Conservation (phyloP, 768 basidiomycete species). For the Mycena albidolilacea region DNA sequence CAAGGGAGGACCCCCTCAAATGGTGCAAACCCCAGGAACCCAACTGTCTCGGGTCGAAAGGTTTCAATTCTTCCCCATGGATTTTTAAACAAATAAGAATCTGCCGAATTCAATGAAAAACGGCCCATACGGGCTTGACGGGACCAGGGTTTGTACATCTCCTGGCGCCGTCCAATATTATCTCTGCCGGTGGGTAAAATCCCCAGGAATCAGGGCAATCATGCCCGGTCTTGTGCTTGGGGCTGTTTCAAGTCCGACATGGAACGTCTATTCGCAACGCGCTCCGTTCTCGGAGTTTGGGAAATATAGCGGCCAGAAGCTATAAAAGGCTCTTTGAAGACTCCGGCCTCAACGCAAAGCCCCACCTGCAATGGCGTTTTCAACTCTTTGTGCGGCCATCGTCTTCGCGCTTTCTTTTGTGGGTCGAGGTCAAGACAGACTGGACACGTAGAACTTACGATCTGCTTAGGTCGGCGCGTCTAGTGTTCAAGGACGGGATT, state of each 20-base stretch:
- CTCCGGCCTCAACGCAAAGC: not conserved
- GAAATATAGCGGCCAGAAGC: no score
- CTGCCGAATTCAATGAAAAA: no score
- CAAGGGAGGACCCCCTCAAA: no score
- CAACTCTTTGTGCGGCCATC: not conserved
- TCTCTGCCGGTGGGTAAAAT: not conserved
- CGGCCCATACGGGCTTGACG: no score
- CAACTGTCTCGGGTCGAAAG: no score
- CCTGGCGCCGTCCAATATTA: not conserved
- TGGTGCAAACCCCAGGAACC: no score
- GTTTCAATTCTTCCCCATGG: no score
- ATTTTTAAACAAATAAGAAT: no score
- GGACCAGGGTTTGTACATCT: not conserved
- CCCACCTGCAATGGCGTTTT: not conserved
- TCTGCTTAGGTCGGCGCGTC: not conserved
- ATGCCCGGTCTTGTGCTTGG: conserved; percentile 4
- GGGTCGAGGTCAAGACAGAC: not conserved
- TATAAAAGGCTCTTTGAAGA: not conserved
- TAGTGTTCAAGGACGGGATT: conserved; percentile 4
- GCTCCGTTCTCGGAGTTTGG: not conserved
- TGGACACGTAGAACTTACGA: not conserved
- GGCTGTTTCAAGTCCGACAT: conserved; percentile 8
- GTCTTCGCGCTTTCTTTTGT: conserved; percentile 1
- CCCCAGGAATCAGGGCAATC: not conserved
- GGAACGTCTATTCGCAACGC: not conserved